These are phyloP conservation scores for Suhomyces ambrosiae DNA, from an alignment of 1,139 yeast genomes.

Conservation along the genomic window DNA sequence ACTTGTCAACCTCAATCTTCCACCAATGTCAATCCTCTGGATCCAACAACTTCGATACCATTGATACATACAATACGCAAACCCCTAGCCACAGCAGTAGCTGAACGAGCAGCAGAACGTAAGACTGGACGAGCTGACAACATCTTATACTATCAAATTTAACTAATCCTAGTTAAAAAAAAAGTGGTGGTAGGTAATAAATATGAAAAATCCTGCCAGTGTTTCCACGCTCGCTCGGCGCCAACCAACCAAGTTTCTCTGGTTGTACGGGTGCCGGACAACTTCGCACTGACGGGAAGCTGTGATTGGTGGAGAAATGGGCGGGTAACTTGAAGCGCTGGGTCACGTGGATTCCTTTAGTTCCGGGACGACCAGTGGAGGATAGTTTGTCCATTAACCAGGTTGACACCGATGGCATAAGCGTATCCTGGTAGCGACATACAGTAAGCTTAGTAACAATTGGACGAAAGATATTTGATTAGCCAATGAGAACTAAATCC, in stretches of 20 bases:
- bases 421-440: no score
- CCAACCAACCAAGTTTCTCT: constrained; percentile 14
- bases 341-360: constrained; percentile 14
- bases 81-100: constrained; percentile 64
- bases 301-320: constrained; percentile 13
- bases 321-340: constrained; percentile 10
- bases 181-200: constrained; percentile 16
- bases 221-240: constrained; percentile 14
- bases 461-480: no score
- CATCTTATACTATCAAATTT: constrained; percentile 39
- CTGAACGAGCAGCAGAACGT: constrained; percentile 81
- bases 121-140: constrained; percentile 82
- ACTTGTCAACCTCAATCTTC: no score
- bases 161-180: constrained; percentile 14
- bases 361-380: no score
- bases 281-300: constrained; percentile 10
- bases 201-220: constrained; percentile 16
- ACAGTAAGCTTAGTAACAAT: no score
- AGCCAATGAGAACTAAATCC: no score
- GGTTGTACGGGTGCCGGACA: constrained; percentile 15
- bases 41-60: background rate
- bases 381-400: no score
- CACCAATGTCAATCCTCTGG: constrained; percentile 1
- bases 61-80: constrained; percentile 64
- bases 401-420: no score